Conservation (phyloP, 163 green algal species). For the Picocystis sp. region DNA sequence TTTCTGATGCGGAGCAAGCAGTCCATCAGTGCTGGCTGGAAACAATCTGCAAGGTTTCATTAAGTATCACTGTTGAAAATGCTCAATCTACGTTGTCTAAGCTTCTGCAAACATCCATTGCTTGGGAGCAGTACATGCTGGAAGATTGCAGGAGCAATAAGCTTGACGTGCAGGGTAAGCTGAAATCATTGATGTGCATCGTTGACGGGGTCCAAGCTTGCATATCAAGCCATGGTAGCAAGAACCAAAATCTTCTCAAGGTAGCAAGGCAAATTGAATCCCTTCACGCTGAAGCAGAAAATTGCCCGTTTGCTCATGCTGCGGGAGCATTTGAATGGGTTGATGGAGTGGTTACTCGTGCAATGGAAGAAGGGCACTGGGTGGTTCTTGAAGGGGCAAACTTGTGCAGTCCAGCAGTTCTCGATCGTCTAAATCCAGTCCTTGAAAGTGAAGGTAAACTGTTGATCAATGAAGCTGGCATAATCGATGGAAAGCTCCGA, state of each 20-base stretch:
- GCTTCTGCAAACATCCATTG: too few relatives aligned
- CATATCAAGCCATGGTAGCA: too few relatives aligned
- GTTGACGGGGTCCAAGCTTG: too few relatives aligned
- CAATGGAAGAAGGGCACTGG: slow-evolving; percentile 73
- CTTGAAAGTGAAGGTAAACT: slow-evolving; percentile 77
- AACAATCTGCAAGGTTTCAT: too few relatives aligned
- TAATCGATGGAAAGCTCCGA: slow-evolving; percentile 17
- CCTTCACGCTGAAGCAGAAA: not conserved
- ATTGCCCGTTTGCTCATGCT: not conserved
- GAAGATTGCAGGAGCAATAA: too few relatives aligned
- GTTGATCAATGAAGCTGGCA: slow-evolving; percentile 76
- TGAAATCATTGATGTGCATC: too few relatives aligned
- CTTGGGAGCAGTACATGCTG: too few relatives aligned
- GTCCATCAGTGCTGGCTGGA: too few relatives aligned
- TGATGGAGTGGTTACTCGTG: slow-evolving; percentile 70
- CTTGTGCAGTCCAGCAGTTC: slow-evolving; percentile 84
- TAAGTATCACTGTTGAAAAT: too few relatives aligned
- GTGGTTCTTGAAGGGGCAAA: slow-evolving; percentile 94
- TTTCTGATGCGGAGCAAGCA: slow-evolving; percentile 6
- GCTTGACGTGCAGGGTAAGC: too few relatives aligned
- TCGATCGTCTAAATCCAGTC: slow-evolving; percentile 94
- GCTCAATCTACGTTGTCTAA: too few relatives aligned
- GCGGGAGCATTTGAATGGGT: slow-evolving; percentile 94
- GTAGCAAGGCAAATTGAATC: not conserved
- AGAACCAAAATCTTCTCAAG: too few relatives aligned